These are phyloP conservation scores for Cladosporium sp. DNA, from an alignment of 2,329 filamentous ascomycete genomes.

Conservation along the genomic window DNA sequence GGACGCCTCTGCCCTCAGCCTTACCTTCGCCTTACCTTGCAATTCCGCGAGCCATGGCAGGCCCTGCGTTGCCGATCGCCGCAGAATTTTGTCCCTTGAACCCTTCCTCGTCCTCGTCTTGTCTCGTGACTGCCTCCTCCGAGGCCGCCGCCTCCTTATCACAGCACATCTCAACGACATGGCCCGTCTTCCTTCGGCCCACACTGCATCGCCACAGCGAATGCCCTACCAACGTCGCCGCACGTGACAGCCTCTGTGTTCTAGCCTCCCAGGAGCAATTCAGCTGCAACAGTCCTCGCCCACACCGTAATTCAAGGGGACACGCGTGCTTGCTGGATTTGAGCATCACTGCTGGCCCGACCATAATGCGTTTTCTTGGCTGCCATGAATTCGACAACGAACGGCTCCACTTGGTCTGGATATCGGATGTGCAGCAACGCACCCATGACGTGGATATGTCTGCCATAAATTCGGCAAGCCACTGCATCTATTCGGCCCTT, in stretches of 20 bases:
- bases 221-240: not conserved
- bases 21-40: not conserved
- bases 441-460: not conserved
- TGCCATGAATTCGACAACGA: not conserved
- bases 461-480: not conserved
- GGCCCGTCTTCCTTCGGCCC: not conserved
- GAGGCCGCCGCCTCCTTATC: not conserved
- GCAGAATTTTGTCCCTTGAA: constrained; percentile 1
- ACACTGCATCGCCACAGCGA: not conserved
- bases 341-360: not conserved
- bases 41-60: not conserved
- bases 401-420: not conserved
- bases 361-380: not conserved
- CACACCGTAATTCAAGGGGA: not conserved
- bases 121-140: not conserved
- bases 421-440: not conserved
- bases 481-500: not conserved
- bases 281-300: not conserved
- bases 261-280: not conserved
- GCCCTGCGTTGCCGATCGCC: not conserved
- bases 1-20: not conserved
- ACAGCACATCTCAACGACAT: constrained; percentile 1
- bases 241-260: constrained; percentile 1
- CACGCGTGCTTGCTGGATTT: not conserved
- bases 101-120: not conserved